Evolutionary conservation across 805 yeast genomes (phyloP), one percentile per base, ranked within the genome.

Genomic region (Yarrowia sp.): DNA sequence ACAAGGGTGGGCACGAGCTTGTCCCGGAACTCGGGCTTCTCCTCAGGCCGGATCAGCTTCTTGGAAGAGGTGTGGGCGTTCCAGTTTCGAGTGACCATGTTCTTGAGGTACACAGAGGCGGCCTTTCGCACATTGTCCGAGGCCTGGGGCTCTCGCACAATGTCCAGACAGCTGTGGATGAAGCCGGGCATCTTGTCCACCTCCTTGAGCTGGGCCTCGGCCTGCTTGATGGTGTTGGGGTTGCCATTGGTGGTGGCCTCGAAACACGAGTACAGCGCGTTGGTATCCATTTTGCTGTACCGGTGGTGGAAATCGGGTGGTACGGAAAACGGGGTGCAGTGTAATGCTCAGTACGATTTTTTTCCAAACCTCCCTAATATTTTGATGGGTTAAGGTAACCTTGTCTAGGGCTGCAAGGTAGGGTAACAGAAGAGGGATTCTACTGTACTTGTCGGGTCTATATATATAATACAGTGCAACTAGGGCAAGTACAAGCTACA

Each of bases 51-150:
- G 12, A 91, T 86, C 12, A 73, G 75, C 15, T 72, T 73, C 36
- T 76, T 73, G 67, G 46, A 16, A 22, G 52, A 38, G 9, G 46
- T 26, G 45, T 40, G 48, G 8, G 74, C 70, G 19, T 74, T 71
- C 98, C 98, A 93, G 65, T 85, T 82, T 45, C 85, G 82, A 15
- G 82, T 80, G 26, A 92, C 82, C 69, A 87, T 83, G 77, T 94
- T 93, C 77, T 94, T 94, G 77, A 92, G 86, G 77, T 86, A 91
- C 5, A 94, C 87, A 0, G 95, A 92, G 1, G 96, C 89, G 12
- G 96, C 90, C 61, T 86, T 80, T 72, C 87, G 84, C 63, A 89
- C 82, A 32, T 82, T 84, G 1, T 79, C 77, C 7, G 86, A 80
- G 15, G 84, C 86, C 16, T 83, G 85, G 8, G 79, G 78, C 22